These are phyloP conservation scores for Penicillium brevicompactum DNA, from an alignment of 2,329 filamentous ascomycete genomes.

Conservation along the genomic window DNA sequence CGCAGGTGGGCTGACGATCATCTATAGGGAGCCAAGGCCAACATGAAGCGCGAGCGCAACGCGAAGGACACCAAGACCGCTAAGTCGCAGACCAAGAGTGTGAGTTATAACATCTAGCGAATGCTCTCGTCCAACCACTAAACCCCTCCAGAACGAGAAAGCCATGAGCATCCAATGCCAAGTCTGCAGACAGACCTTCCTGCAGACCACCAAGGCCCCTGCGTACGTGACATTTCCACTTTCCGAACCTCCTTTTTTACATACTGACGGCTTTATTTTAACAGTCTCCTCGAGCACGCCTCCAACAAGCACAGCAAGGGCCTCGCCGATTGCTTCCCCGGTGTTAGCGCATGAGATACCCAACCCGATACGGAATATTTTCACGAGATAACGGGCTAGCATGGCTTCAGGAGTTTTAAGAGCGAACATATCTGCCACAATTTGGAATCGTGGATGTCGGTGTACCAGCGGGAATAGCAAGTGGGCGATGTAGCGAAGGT, in stretches of 20 bases:
- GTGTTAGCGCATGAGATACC: conserved; percentile 14
- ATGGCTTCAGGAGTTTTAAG: conserved; percentile 14
- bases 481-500: not conserved
- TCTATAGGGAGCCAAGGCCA: conserved; percentile 61
- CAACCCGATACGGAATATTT: not conserved
- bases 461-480: not conserved
- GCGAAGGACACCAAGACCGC: conserved; percentile 60
- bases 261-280: conserved; percentile 5
- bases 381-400: conserved; percentile 15
- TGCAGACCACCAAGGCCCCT: conserved; percentile 73
- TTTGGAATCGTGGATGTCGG: not conserved
- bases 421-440: conserved; percentile 4
- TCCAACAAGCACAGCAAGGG: conserved; percentile 76
- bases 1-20: conserved; percentile 14
- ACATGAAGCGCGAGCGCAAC: conserved; percentile 73
- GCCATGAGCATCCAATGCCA: conserved; percentile 77
- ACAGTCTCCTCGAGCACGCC: conserved; percentile 67
- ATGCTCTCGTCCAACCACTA: not conserved
- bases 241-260: not conserved
- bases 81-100: conserved; percentile 70
- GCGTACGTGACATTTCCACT: conserved; percentile 41
- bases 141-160: conserved; percentile 62
- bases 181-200: conserved; percentile 76
- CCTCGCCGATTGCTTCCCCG: conserved; percentile 70
- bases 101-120: conserved; percentile 45